Base-by-base conservation (phyloP, 192 early-diverging fungal genomes). In the Podila verticillata region DNA sequence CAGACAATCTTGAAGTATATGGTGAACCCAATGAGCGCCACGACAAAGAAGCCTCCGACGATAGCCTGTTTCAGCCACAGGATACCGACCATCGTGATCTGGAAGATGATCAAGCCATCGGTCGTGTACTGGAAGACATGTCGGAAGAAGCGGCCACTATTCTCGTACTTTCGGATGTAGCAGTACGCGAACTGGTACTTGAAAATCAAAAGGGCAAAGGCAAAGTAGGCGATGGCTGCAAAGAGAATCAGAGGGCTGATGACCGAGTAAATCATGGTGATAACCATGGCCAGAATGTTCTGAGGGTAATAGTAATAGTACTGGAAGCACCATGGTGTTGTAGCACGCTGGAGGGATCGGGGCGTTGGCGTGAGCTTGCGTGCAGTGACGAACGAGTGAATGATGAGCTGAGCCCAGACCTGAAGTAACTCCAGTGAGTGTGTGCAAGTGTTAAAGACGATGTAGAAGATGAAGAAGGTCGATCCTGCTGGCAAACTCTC, bases 231-330 rank as follows among this genome's bases (percentile, higher is more conserved):
- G 4, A 88, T 48, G 12, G 86, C 83, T 44, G 90, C 86, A 8
- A 88, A 48, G 4, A 92, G 78, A 12, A 92, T 89, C 7, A 92
- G 65, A 2, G 91, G 91, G 34, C 84, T 82, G 29, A 91, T 87
- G 48, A 87, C 66, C 10, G 88, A 87, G 64, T 91, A 92, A 7
- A 87, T 88, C 22, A 90, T 48, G 10, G 85, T 83, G 54, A 92
- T 91, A 4, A 92, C 89, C n/a, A 92, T 67, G 7, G 90, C 72
- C 10, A 92, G 67, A 30, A 90, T 89, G 51, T 89, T 87, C 34
- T 84, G 85, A 12, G 88, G 88, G 30, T 89, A 87, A 28, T 91
- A 91, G 61, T 90, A 91, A 63, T 88, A 90, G 57, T 81, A 91
- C 31, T 87, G 88, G 61, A 91, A 91, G 1, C 78, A 74, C 88